Evolutionary conservation across 2,329 filamentous ascomycete species (phyloP), one percentile per base, ranked within the genome.

Genomic region (Shiraia sp.): DNA sequence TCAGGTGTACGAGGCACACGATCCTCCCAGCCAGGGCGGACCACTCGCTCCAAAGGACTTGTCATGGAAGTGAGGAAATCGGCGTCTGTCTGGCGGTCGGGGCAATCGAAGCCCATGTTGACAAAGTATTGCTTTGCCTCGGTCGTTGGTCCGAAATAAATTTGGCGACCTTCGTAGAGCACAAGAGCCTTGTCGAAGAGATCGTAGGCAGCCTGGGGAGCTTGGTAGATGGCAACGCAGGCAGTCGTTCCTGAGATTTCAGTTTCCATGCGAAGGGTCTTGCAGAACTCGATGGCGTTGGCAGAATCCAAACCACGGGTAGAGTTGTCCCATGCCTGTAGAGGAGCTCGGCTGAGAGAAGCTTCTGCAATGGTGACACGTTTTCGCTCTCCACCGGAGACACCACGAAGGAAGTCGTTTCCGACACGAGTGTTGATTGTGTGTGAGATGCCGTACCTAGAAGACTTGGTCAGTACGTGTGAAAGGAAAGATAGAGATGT

Each of bases 331-430:
- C 88, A 93, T 46, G 83, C 86, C 63, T 88, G 84, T 2, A 83
- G 66, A 0, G 78, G 78, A 0, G 81, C 79, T 24, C 76, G 74
- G 12, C 84, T 84, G 9, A 90, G 73, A 45, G 86, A 79, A 52
- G 88, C 88, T 68, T 93, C 88, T 1, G 86, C 87, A 47, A 93
- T 90, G 31, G 83, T 87, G 4, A 95, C 88, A 63, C 90, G 83
- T 72, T 93, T 91, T 64, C 84, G 77, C 75, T 90, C 86, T 61
- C 86, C 87, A 61, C 86, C 86, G 19, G 81, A 86, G 8, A 90
- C 85, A 66, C 86, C 86, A 43, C 86, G 83, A 22, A 89, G 74
- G 61, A 82, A 89, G 67, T 89, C 86, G 68, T 89, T 88, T 34
- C 86, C 86, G 15, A 90, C 85, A 12, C 79, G 76, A 3, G 86